Evolutionary conservation across 2,329 filamentous ascomycete genomes (phyloP).

Genomic region (Phoma sp.): DNA sequence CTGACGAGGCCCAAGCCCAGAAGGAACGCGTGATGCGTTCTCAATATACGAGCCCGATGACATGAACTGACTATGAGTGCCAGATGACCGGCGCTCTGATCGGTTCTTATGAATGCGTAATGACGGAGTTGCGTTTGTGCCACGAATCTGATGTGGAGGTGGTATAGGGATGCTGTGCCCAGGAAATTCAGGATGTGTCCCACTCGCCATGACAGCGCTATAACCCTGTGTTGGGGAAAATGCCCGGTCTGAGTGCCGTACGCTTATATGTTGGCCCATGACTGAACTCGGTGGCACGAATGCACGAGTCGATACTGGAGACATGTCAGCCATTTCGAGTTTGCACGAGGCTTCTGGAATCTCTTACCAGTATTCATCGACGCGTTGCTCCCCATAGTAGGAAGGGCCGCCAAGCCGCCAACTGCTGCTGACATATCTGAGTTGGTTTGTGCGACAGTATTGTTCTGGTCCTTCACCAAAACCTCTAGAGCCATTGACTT

Average conservation of each 20-base stretch:
- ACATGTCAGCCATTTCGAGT: slow-evolving; percentile 14
- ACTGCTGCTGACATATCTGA: not conserved
- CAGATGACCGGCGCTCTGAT: slow-evolving; percentile 16
- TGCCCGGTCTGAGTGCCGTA: not conserved
- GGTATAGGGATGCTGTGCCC: slow-evolving; percentile 1
- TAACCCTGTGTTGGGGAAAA: not conserved
- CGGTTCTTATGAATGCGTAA: slow-evolving; percentile 20
- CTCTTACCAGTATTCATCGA: slow-evolving; percentile 16
- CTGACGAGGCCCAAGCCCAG: slow-evolving; percentile 22
- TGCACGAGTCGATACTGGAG: slow-evolving; percentile 11
- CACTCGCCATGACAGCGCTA: not conserved
- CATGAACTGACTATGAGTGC: slow-evolving; percentile 11
- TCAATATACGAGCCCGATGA: slow-evolving; percentile 23
- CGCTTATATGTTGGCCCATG: not conserved
- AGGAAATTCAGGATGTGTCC: slow-evolving; percentile 4
- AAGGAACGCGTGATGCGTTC: slow-evolving; percentile 24
- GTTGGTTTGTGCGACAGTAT: not conserved
- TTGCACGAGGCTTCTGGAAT: slow-evolving; percentile 2
- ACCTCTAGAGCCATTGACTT: not conserved
- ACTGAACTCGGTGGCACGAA: not conserved
- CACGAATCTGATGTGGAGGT: not conserved
- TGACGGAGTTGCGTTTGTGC: not conserved
- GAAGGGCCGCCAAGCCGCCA: not conserved
- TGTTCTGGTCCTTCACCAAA: not conserved
- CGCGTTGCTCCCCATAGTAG: not conserved